Evolutionary conservation across 768 basidiomycete species (phyloP).

Genomic region (Holtermanniella nyarrowii): DNA sequence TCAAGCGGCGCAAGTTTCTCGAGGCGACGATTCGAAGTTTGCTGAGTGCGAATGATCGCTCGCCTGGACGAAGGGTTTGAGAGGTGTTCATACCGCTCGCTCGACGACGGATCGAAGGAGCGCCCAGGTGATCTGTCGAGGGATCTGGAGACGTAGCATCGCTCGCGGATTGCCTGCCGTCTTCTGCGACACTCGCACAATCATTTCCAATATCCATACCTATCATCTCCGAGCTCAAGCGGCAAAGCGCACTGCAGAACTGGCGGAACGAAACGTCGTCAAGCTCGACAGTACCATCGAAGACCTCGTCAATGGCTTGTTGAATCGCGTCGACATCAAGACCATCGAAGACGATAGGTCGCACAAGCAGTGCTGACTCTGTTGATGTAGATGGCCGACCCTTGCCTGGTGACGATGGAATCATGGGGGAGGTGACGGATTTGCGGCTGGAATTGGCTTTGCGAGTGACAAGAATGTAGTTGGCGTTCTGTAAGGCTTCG

Average conservation of each 20-base stretch:
- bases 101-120: slow-evolving; percentile 51
- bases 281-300: slow-evolving; percentile 73
- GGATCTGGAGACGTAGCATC: not conserved
- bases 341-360: slow-evolving; percentile 21
- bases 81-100: slow-evolving; percentile 84
- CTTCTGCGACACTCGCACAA: no score
- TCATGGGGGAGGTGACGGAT: slow-evolving; percentile 11
- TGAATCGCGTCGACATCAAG: slow-evolving; percentile 54
- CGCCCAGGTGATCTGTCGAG: not conserved
- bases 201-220: slow-evolving; percentile 53
- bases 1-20: slow-evolving; percentile 77
- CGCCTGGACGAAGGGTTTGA: slow-evolving; percentile 69
- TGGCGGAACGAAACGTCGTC: slow-evolving; percentile 71
- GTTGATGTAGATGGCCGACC: slow-evolving; percentile 4
- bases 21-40: slow-evolving; percentile 69
- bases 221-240: slow-evolving; percentile 83
- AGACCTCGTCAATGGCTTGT: slow-evolving; percentile 64
- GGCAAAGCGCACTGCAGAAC: slow-evolving; percentile 71
- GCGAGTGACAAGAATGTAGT: slow-evolving; percentile 57
- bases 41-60: slow-evolving; percentile 69
- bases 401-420: slow-evolving; percentile 12
- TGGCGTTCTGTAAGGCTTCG: slow-evolving; percentile 87
- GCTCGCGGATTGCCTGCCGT: not conserved
- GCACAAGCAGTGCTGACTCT: slow-evolving; percentile 1
- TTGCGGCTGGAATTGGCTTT: slow-evolving; percentile 10